Evolutionary conservation across 1,284 basidiomycete genomes (phyloP).

Genomic region (Ustilago xerochloae): DNA sequence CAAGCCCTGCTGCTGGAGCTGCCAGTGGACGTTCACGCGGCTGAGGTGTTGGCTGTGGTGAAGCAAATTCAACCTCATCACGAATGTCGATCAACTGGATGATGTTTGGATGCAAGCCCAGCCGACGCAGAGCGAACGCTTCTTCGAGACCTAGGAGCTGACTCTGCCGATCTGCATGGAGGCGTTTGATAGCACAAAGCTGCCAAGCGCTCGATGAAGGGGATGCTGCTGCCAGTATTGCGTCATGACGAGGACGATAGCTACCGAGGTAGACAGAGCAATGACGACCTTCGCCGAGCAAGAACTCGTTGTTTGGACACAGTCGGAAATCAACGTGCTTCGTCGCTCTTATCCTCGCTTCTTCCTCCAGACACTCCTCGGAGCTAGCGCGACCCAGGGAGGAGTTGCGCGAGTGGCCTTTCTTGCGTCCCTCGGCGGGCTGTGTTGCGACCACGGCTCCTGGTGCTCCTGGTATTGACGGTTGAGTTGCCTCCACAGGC

Average conservation of each 20-base stretch:
- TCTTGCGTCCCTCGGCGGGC: slow-evolving; percentile 10
- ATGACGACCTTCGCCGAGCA: slow-evolving; percentile 64
- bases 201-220: slow-evolving; percentile 35
- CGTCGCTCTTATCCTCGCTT: slow-evolving; percentile 49
- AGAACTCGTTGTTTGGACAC: slow-evolving; percentile 52
- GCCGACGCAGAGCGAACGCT: slow-evolving; percentile 62
- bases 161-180: slow-evolving; percentile 62
- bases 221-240: background rate
- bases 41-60: slow-evolving; percentile 24
- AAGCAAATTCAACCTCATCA: slow-evolving; percentile 60
- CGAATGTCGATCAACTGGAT: slow-evolving; percentile 61
- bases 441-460: slow-evolving; percentile 2
- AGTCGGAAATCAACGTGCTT: slow-evolving; percentile 62
- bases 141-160: slow-evolving; percentile 65
- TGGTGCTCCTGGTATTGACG: background rate
- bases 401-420: slow-evolving; percentile 44
- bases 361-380: slow-evolving; percentile 57
- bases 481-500: background rate
- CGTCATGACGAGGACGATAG: slow-evolving; percentile 28
- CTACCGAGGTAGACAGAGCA: slow-evolving; percentile 64
- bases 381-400: slow-evolving; percentile 57
- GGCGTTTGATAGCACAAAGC: slow-evolving; percentile 65
- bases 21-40: background rate
- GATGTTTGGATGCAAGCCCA: slow-evolving; percentile 62
- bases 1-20: background rate